These are phyloP conservation scores for Hyaloscypha hepaticicola DNA, from an alignment of 495 filamentous ascomycete species.

Conservation along the genomic window DNA sequence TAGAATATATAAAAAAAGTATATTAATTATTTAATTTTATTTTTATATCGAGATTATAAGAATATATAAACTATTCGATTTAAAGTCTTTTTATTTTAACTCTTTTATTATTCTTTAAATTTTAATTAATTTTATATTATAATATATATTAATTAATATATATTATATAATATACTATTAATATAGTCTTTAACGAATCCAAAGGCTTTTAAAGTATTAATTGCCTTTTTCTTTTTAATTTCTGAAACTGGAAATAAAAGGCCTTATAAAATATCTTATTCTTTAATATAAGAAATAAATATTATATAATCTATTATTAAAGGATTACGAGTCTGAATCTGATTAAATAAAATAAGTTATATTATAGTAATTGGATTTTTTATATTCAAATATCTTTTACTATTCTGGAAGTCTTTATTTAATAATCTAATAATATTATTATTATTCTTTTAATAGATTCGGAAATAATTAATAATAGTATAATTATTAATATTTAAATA, in stretches of 20 bases:
- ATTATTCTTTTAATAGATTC: conserved; percentile 18
- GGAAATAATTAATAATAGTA: conserved; percentile 18
- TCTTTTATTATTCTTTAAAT: conserved; percentile 5
- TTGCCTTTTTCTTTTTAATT: conserved; percentile 16
- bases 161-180: conserved; percentile 20
- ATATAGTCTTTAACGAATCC: conserved; percentile 15
- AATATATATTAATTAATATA: conserved; percentile 49
- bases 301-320: conserved; percentile 40
- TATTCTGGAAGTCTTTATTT: conserved; percentile 51
- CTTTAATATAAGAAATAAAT: conserved; percentile 35
- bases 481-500: conserved; percentile 29
- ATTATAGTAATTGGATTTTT: conserved; percentile 56
- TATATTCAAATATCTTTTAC: conserved; percentile 40
- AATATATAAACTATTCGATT: conserved; percentile 20
- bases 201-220: conserved; percentile 22
- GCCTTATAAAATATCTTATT: conserved; percentile 9
- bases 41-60: conserved; percentile 11
- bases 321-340: conserved; percentile 38
- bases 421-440: conserved; percentile 34
- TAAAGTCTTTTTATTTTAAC: conserved; percentile 23
- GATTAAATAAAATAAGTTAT: conserved; percentile 53
- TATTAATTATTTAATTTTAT: conserved; percentile 21
- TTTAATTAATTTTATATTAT: conserved; percentile 40
- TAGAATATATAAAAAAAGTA: conserved; percentile 23
- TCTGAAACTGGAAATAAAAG: conserved; percentile 12